Evolutionary conservation across 768 basidiomycete species (phyloP), one percentile per base, ranked within the genome.

Genomic region (Crassisporium funariophilum): DNA sequence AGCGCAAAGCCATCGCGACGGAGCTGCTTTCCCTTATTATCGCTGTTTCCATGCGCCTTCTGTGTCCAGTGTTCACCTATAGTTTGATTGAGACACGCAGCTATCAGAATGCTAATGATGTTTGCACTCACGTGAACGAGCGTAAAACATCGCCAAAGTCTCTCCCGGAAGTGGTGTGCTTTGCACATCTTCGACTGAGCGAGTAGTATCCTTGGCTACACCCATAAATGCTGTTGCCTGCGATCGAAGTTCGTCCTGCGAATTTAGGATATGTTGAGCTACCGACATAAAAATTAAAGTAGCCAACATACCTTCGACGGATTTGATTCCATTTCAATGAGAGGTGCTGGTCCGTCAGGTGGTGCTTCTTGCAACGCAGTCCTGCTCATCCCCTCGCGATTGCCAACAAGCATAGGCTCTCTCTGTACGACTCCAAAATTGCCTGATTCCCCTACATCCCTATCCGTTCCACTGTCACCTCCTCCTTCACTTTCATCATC

Each of bases 121-220:
- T 35, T 21, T 5, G 20, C 20, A 73, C 86, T 55, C 62, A 86
- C 89, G 80, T 13, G 87, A 84, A 6, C 91, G 81, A 4, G 86
- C 82, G 56, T 92, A 95, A 62, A 95, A 95, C 65, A 77, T 75
- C 0, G 90, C 84, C 6, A 94, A 67, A 0, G 87, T 88, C 64
- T 95, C 93, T 9, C 91, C 90, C 0, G 91, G 90, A 3, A 86
- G 71, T 0, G 93, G 93, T 0, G 91, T 93, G 55, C 84, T 87
- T 36, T 66, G 41, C 5, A 79, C 64, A 48, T 93, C 90, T 58
- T 92, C 91, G 0, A 77, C 71, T 1, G 86, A 79, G 4, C 83
- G 74, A 4, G 73, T 66, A 16, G 72, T 69, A 44, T 82, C 82
- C 42, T 78, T 81, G 6, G 83, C 65, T 0, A 84, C 83, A 4